Evolutionary conservation across 2,329 filamentous ascomycete genomes (phyloP).

Genomic region (Verticillium longisporum): DNA sequence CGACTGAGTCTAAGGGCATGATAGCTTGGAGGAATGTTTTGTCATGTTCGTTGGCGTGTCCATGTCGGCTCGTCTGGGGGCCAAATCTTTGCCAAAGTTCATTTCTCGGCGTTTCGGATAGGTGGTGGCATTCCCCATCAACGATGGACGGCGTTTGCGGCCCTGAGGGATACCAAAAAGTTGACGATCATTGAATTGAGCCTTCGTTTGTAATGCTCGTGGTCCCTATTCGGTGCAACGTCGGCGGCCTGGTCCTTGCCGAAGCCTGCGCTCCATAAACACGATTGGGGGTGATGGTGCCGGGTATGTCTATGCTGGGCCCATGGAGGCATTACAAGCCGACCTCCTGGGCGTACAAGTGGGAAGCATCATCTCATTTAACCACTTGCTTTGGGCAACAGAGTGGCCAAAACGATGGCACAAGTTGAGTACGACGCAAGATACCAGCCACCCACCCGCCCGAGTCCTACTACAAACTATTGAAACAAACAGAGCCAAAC

Average conservation of each 20-base stretch:
- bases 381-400: too few relatives aligned
- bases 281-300: background rate
- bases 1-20: slow-evolving; percentile 13
- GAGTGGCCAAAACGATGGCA: too few relatives aligned
- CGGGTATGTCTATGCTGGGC: background rate
- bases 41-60: background rate
- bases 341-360: background rate
- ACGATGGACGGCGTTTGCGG: slow-evolving; percentile 1
- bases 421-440: background rate
- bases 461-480: background rate
- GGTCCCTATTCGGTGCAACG: background rate
- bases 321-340: too few relatives aligned
- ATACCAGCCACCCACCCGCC: background rate
- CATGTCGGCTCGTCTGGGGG: background rate
- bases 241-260: background rate
- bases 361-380: background rate
- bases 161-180: background rate
- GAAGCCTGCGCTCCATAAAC: too few relatives aligned
- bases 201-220: background rate
- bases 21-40: background rate
- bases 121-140: background rate
- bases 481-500: slow-evolving; percentile 4
- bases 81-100: background rate
- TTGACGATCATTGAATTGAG: background rate
- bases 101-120: slow-evolving; percentile 1